These are phyloP conservation scores for Boletus edulis DNA, from an alignment of 768 basidiomycete species.

Conservation along the genomic window DNA sequence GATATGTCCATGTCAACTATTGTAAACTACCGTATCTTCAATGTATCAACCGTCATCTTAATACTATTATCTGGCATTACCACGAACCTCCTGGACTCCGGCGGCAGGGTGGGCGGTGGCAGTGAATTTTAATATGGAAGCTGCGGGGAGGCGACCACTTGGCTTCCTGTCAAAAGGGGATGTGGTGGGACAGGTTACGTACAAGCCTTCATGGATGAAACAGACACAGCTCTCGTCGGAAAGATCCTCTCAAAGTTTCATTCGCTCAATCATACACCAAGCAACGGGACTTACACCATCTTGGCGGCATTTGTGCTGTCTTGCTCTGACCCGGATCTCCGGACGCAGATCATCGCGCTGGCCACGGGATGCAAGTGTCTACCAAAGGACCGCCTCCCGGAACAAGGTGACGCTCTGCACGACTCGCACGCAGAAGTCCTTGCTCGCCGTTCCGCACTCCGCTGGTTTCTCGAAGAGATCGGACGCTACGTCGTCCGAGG, in stretches of 20 bases:
- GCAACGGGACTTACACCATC: conserved; percentile 58
- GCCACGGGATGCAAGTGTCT: conserved; percentile 87
- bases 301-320: conserved; percentile 56
- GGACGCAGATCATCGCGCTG: conserved; percentile 60
- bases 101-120: background rate
- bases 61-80: conserved; percentile 19
- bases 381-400: conserved; percentile 58
- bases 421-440: conserved; percentile 92
- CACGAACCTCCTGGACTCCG: background rate
- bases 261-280: conserved; percentile 49
- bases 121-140: conserved; percentile 2
- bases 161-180: too few species aligned
- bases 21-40: conserved; percentile 21
- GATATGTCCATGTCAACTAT: conserved; percentile 9
- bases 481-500: conserved; percentile 11
- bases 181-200: too few species aligned
- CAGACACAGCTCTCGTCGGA: conserved; percentile 32
- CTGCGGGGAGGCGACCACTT: conserved; percentile 4
- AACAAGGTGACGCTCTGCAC: conserved; percentile 75
- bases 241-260: conserved; percentile 44
- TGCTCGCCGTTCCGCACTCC: conserved; percentile 73
- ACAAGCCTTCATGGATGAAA: conserved; percentile 3
- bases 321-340: conserved; percentile 21
- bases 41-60: conserved; percentile 20
- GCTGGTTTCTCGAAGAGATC: conserved; percentile 81